phyloP scores from a whole-genome alignment of 176 grass and related monocot species.

The Carex littledalei region DNA sequence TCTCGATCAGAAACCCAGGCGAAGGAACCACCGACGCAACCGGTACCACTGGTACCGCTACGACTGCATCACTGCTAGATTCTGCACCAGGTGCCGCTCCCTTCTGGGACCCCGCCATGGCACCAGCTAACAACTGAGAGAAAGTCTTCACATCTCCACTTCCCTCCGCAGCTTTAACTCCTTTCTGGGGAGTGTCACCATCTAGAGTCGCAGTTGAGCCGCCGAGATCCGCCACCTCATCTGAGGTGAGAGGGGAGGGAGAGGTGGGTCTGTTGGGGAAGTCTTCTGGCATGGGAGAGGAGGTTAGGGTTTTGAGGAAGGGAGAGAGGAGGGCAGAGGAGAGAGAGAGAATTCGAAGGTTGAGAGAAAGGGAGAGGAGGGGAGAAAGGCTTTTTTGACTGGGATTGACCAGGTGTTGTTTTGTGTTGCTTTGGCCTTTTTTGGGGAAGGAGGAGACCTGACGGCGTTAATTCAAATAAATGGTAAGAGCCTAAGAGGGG shows the following conservation, averaged over 20 bases:
- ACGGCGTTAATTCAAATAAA: conserved; percentile 13
- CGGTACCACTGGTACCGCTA: conserved; percentile 49
- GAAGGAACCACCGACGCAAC: conserved; percentile 52
- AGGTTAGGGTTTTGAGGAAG: conserved; percentile 44
- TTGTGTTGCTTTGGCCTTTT: conserved; percentile 4
- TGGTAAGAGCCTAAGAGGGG: neutral
- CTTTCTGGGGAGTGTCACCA: conserved; percentile 1
- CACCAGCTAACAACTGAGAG: conserved; percentile 13
- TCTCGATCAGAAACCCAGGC: conserved; percentile 36
- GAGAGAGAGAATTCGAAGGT: conserved; percentile 12
- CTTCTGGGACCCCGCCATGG: conserved; percentile 15
- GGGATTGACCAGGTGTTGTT: conserved; percentile 39
- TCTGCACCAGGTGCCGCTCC: neutral
- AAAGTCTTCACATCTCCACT: conserved; percentile 23
- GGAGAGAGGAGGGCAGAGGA: conserved; percentile 13
- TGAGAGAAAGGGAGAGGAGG: neutral
- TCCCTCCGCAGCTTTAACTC: conserved; percentile 26
- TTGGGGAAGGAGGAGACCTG: neutral
- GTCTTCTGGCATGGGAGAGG: conserved; percentile 10
- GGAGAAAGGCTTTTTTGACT: conserved; percentile 41
- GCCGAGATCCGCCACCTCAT: neutral
- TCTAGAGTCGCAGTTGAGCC: neutral
- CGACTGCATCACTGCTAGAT: conserved; percentile 27
- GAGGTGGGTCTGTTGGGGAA: neutral
- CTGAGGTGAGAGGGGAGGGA: neutral